Evolutionary conservation across 2,329 filamentous ascomycete species (phyloP), one percentile per base, ranked within the genome.

Genomic region (Bisporella sp.): DNA sequence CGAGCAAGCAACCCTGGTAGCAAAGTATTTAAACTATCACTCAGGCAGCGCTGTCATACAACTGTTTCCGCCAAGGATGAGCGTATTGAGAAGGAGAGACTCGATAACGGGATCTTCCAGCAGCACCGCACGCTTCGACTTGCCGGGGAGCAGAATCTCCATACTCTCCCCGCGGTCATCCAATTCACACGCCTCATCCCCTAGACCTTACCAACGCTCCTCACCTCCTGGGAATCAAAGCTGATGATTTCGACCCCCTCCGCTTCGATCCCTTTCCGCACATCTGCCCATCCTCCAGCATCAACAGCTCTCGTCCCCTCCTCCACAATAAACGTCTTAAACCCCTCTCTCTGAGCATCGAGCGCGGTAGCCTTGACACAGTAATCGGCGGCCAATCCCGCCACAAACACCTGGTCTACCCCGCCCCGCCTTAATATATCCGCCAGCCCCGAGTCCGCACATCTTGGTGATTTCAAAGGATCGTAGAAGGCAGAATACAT

Each of bases 401-500:
- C 89, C 28, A 93, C 80, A 66, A 84, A 96, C 5, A 96, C 87
- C 66, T 95, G 79, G 5, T 87, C 89, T 31, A 95, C 72, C 1
- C 69, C 72, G 12, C 71, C 71, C 3, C 72, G 73, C 47, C 67
- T 74, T 58, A 99, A 66, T 45, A 73, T 63, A 1, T 63, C 70
- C 1, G 75, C 77, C 30, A 97, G 71, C 11, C 83, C 82, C 61
- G 79, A 84, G 60, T 84, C 81, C 30, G 71, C 72, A 11, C 85
- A 72, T 32, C 70, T 70, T 1, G 82, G 81, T 5, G 75, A 74
- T 39, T 69, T 69, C 60, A 96, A 92, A 0, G 88, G 87, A 64
- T 91, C 87, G 54, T 85, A 84, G 62, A 99, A 97, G 0, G 85
- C 90, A 54, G 86, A 92, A 70, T 96, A 97, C 87, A 96, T 96